Conservation (phyloP, 2,329 filamentous ascomycete species). For the Ophiognomonia clavigignenti-juglandacearum region DNA sequence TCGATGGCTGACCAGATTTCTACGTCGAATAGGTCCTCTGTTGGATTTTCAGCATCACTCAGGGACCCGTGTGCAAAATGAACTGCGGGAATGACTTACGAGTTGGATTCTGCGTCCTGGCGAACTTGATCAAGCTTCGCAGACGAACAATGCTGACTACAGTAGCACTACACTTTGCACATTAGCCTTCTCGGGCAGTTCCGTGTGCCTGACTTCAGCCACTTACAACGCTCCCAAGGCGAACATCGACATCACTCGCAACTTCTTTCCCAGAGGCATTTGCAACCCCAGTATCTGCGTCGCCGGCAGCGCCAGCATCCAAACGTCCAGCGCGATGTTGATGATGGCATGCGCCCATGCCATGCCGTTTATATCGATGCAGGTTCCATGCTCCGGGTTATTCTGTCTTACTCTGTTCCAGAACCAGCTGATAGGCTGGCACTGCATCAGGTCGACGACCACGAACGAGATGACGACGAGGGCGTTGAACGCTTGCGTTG, state of each 20-base stretch:
- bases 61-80: neutral
- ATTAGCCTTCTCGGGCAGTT: too few species aligned
- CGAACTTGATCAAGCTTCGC: constrained; percentile 2
- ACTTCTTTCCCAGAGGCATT: constrained; percentile 4
- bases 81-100: neutral
- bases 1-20: constrained; percentile 6
- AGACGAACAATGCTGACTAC: constrained; percentile 3
- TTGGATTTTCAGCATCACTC: neutral
- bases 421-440: constrained; percentile 6
- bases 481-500: constrained; percentile 1
- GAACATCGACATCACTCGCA: constrained; percentile 5
- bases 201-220: neutral
- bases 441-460: constrained; percentile 3
- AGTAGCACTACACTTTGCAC: too few species aligned
- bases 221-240: constrained; percentile 6
- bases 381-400: neutral
- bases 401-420: neutral
- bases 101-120: constrained; percentile 5
- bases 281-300: neutral
- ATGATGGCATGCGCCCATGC: constrained; percentile 6
- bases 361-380: constrained; percentile 8
- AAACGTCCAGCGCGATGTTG: constrained; percentile 3
- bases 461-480: neutral
- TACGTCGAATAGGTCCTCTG: constrained; percentile 9
- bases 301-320: constrained; percentile 4